Evolutionary conservation across 2,329 filamentous ascomycete species (phyloP), one percentile per base, ranked within the genome.

Genomic region (Geosmithia morbida): DNA sequence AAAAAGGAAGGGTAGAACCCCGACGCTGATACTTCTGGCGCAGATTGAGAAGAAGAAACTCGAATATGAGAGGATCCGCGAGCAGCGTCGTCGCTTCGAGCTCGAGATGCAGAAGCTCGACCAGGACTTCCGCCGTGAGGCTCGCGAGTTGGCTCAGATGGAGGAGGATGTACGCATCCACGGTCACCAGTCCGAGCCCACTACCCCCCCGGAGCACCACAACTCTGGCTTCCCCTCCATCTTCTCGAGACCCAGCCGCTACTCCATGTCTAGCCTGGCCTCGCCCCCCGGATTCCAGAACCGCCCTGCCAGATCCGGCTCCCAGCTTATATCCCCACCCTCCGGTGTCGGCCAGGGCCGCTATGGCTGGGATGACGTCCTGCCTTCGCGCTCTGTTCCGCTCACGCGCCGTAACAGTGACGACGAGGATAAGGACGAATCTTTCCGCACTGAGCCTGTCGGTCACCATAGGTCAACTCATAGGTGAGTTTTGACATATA

Each of bases 31-130:
- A 43, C n/a, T 3, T 43, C 13, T 11, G 33, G 14, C 33, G 14
- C 33, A 96, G 89, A 79, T 95, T 60, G 89, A 95, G 63, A 92
- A 92, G 67, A 95, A 95, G 67, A 87, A 88, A 59, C 72, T 86
- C 59, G 88, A 95, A 64, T 94, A 94, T 68, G 90, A 97, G 64
- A 81, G 83, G 59, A 81, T 97, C 57, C 79, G 87, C 54, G 87
- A 94, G 65, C 87, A 94, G 63, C 87, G 87, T 59, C 80, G 87
- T 53, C 81, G 85, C 43, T 95, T 95, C 57, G 88, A 97, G 66
- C 81, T 85, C 54, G 87, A 96, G 64, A 88, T 98, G 79, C 85
- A 89, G 62, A 78, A 87, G 56, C 74, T 96, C 51, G 88, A 95
- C 57, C 75, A 89, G 55, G 84, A 92, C 61, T 85, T 90, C 63